Conservation (phyloP, 2,329 filamentous ascomycete species). For the Graphiopsis chlorocephala region DNA sequence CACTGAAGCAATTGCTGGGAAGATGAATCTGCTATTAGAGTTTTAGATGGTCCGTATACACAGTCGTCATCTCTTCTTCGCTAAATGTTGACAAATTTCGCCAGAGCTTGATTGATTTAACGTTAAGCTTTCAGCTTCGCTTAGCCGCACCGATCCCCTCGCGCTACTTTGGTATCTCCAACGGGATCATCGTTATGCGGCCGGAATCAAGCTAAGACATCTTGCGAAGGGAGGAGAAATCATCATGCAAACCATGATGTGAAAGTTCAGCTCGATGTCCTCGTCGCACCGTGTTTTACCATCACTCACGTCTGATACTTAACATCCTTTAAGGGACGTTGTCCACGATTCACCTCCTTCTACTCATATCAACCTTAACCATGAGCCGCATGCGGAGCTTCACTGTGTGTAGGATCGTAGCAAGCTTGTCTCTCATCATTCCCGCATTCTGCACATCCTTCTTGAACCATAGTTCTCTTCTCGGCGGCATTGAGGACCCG, state of each 20-base stretch:
- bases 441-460: background rate
- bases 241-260: background rate
- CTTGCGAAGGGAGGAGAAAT: background rate
- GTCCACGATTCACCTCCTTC: too few relatives aligned
- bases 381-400: background rate
- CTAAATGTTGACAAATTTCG: too few relatives aligned
- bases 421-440: background rate
- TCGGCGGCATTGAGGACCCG: background rate
- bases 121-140: too few relatives aligned
- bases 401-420: background rate
- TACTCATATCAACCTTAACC: too few relatives aligned
- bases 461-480: background rate
- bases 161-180: background rate
- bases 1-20: background rate
- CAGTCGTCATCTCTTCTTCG: background rate
- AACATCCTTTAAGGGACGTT: too few relatives aligned
- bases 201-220: background rate
- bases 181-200: background rate
- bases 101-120: too few relatives aligned
- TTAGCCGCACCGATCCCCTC: too few relatives aligned
- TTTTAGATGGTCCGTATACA: background rate
- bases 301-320: background rate
- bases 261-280: background rate
- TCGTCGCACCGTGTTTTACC: background rate
- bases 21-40: background rate